These are phyloP conservation scores for Phytopythium aichiense DNA, from an alignment of 352 stramenopile genomes.

Conservation along the genomic window DNA sequence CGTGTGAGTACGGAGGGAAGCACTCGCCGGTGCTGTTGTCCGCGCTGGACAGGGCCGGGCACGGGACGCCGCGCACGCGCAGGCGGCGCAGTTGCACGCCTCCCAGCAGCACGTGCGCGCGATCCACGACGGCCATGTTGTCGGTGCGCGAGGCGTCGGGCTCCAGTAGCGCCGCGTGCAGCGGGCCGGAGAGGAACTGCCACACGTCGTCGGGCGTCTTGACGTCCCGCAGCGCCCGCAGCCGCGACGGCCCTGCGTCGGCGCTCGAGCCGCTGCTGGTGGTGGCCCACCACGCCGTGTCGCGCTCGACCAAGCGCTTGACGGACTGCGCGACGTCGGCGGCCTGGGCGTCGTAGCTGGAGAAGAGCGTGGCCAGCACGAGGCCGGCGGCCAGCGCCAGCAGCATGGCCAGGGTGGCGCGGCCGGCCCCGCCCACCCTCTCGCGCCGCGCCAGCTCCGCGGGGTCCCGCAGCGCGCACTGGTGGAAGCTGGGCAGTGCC, in stretches of 20 bases:
- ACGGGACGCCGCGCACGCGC: constrained; percentile 32
- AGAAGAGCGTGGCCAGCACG: constrained; percentile 34
- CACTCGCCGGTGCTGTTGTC: constrained; percentile 16
- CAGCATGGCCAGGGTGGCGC: constrained; percentile 35
- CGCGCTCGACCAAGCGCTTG: constrained; percentile 14
- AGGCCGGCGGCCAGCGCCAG: constrained; percentile 43
- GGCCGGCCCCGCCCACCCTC: constrained; percentile 24
- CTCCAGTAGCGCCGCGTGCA: constrained; percentile 36
- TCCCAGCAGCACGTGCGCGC: constrained; percentile 51
- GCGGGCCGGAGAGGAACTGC: constrained; percentile 39
- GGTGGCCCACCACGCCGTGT: constrained; percentile 15
- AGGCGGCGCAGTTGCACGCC: constrained; percentile 48
- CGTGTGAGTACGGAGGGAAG: constrained; percentile 31
- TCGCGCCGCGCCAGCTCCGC: constrained; percentile 43
- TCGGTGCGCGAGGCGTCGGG: constrained; percentile 56
- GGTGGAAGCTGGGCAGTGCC: constrained; percentile 62
- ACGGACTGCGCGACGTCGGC: constrained; percentile 34
- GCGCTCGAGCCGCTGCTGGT: background rate
- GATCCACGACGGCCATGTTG: constrained; percentile 48
- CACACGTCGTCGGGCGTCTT: constrained; percentile 45
- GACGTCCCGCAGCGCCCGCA: constrained; percentile 27
- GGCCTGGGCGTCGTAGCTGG: constrained; percentile 38
- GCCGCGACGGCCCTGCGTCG: background rate
- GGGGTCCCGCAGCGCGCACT: constrained; percentile 59
- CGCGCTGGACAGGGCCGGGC: constrained; percentile 3